Percentiles rank a stretch among this genome's conserved stretches.
Conservation (phyloP, 2,329 filamentous ascomycete species). For the Fusarium acutatum region DNA sequence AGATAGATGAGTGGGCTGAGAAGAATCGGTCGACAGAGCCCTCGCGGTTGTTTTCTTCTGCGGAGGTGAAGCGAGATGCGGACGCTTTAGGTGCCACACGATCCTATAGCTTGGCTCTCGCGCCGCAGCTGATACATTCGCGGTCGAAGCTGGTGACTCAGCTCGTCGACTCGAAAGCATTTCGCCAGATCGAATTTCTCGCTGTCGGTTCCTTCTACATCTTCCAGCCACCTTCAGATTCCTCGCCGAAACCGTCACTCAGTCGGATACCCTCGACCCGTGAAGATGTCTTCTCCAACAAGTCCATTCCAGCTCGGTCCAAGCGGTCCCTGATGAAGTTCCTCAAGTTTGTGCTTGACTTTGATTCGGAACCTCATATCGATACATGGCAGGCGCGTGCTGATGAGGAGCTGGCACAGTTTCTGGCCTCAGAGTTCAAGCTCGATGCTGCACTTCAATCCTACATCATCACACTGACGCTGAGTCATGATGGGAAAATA, state of each 20-base stretch:
- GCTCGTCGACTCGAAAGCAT: constrained; percentile 89
- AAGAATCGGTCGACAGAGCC: constrained; percentile 41
- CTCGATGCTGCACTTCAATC: constrained; percentile 74
- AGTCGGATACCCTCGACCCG: constrained; percentile 84
- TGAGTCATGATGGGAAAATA: constrained; percentile 72
- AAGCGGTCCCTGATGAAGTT: constrained; percentile 95
- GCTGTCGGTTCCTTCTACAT: constrained; percentile 95
- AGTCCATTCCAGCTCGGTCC: constrained; percentile 76
- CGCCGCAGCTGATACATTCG: constrained; percentile 87
- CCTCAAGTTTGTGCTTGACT: constrained; percentile 83
- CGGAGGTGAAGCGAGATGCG: constrained; percentile 49
- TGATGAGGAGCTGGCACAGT: constrained; percentile 62
- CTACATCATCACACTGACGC: constrained; percentile 71
- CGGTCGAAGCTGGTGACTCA: constrained; percentile 79
- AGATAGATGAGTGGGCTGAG: constrained; percentile 78
- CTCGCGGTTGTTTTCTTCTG: constrained; percentile 40
- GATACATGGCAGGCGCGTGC: constrained; percentile 68
- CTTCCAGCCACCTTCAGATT: constrained; percentile 55
- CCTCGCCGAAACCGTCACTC: constrained; percentile 52
- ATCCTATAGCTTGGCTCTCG: constrained; percentile 83
- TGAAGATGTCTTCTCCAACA: constrained; percentile 89
- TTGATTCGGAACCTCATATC: constrained; percentile 64
- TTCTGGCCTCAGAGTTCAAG: constrained; percentile 70
- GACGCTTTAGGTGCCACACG: constrained; percentile 68
- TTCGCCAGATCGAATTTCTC: constrained; percentile 90